Evolutionary conservation across 192 early-diverging fungal species (phyloP).

Genomic region (Gryganskiella cystojenkinii): DNA sequence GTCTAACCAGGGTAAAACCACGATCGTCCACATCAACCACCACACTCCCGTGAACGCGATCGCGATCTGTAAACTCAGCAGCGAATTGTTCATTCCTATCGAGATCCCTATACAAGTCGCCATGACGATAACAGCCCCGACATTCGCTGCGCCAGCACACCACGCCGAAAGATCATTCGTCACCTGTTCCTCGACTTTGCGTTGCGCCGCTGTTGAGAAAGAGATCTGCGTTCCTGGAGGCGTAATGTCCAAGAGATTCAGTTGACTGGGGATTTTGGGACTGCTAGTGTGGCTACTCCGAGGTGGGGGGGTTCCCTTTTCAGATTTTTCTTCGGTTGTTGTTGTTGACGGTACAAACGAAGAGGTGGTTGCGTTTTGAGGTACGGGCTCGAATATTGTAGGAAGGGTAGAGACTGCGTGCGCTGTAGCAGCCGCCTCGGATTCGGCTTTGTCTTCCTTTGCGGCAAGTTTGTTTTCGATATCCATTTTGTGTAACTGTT

Average conservation of each 20-base stretch:
- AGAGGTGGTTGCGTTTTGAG: too few species aligned
- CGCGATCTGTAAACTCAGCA: constrained; percentile 50
- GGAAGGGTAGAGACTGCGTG: too few species aligned
- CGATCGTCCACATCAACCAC: constrained; percentile 59
- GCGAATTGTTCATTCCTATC: constrained; percentile 36
- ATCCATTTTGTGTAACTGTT: constrained; percentile 5
- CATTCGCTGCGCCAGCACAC: constrained; percentile 35
- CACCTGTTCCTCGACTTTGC: constrained; percentile 43
- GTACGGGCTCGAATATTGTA: too few species aligned
- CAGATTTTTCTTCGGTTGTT: not conserved
- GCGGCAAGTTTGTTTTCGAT: constrained; percentile 5
- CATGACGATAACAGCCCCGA: constrained; percentile 30
- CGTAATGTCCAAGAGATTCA: not conserved
- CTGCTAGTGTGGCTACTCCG: too few species aligned
- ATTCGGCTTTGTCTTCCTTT: too few species aligned
- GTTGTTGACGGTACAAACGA: not conserved
- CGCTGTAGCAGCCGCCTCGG: too few species aligned
- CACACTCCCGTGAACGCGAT: constrained; percentile 57
- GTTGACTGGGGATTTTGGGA: not conserved
- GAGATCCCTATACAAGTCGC: constrained; percentile 45
- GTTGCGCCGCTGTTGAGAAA: constrained; percentile 8
- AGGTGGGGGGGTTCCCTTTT: too few species aligned
- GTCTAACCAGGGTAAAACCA: constrained; percentile 47
- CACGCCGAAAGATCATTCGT: constrained; percentile 57
- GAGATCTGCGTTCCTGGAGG: not conserved